phyloP scores from a whole-genome alignment of 2,329 filamentous ascomycete genomes.

The Orbilia brochopaga region DNA sequence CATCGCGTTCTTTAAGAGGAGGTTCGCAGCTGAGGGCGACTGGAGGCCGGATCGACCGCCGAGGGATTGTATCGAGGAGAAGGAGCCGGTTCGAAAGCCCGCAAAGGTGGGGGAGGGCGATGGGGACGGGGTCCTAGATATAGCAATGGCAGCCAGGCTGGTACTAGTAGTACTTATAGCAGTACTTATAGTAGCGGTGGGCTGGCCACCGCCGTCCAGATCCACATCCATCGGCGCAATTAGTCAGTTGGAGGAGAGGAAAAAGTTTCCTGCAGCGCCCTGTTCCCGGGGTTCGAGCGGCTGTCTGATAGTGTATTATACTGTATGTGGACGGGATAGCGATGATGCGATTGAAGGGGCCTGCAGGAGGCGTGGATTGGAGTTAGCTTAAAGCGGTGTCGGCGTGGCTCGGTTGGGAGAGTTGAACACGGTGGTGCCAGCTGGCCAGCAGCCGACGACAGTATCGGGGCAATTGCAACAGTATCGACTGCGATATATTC shows the following conservation, averaged over 20 bases:
- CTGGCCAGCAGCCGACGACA: constrained; percentile 29
- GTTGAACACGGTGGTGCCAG: constrained; percentile 23
- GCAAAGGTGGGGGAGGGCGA: constrained; percentile 46
- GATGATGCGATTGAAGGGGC: too few relatives aligned
- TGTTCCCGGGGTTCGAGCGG: too few relatives aligned
- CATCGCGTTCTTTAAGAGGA: constrained; percentile 40
- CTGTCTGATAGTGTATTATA: too few relatives aligned
- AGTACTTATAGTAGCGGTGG: constrained; percentile 20
- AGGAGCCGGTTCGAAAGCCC: constrained; percentile 40
- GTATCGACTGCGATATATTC: not conserved
- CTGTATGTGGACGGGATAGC: too few relatives aligned
- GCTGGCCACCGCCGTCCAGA: constrained; percentile 25
- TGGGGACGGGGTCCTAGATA: constrained; percentile 45
- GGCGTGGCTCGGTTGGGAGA: not conserved
- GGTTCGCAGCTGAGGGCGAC: constrained; percentile 36
- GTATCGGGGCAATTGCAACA: constrained; percentile 8
- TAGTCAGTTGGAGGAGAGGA: constrained; percentile 6
- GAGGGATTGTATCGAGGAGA: constrained; percentile 38
- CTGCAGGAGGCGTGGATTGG: too few relatives aligned
- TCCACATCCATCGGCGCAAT: not conserved
- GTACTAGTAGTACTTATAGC: too few relatives aligned
- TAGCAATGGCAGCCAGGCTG: constrained; percentile 42
- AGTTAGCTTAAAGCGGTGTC: constrained; percentile 18
- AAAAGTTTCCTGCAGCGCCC: constrained; percentile 7
- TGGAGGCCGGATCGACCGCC: constrained; percentile 32